Percentiles rank a stretch among this genome's conserved stretches.
phyloP scores from a whole-genome alignment of 441 rosid genomes.

The California macrophylla region DNA sequence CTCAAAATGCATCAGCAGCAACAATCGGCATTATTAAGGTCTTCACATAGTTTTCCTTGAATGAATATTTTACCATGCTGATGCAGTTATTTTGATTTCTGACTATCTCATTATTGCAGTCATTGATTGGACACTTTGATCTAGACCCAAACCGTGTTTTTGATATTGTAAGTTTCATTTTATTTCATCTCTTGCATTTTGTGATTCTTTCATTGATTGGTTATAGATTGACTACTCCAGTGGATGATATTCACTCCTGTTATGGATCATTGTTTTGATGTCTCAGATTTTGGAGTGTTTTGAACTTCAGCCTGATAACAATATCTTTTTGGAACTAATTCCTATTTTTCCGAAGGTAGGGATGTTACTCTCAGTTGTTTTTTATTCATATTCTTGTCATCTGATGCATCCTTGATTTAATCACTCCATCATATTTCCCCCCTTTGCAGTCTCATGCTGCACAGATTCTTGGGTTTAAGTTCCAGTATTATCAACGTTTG shows the following conservation, averaged over 20 bases:
- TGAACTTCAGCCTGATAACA: constrained; percentile 77
- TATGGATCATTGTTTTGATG: constrained; percentile 24
- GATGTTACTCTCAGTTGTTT: constrained; percentile 1
- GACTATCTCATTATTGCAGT: constrained; percentile 49
- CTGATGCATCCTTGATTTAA: background rate
- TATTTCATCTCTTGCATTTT: background rate
- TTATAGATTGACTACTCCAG: background rate
- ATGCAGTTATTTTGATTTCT: constrained; percentile 16
- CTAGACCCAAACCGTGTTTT: constrained; percentile 99
- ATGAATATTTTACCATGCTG: constrained; percentile 13
- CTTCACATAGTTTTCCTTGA: constrained; percentile 19
- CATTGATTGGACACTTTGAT: constrained; percentile 97
- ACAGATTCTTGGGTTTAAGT: constrained; percentile 98
- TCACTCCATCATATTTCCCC: constrained; percentile 12
- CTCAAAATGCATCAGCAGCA: constrained; percentile 56
- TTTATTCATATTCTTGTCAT: background rate
- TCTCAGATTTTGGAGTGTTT: constrained; percentile 90
- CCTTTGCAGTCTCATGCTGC: constrained; percentile 94
- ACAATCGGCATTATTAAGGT: constrained; percentile 98
- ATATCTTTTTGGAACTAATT: constrained; percentile 66
- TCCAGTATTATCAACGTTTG: constrained; percentile 87
- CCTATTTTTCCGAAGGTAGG: constrained; percentile 96
- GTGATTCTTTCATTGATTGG: background rate
- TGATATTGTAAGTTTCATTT: constrained; percentile 68
- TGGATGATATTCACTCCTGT: constrained; percentile 1